phyloP scores from a whole-genome alignment of 1,284 basidiomycete genomes.

The Thelephora terrestris region DNA sequence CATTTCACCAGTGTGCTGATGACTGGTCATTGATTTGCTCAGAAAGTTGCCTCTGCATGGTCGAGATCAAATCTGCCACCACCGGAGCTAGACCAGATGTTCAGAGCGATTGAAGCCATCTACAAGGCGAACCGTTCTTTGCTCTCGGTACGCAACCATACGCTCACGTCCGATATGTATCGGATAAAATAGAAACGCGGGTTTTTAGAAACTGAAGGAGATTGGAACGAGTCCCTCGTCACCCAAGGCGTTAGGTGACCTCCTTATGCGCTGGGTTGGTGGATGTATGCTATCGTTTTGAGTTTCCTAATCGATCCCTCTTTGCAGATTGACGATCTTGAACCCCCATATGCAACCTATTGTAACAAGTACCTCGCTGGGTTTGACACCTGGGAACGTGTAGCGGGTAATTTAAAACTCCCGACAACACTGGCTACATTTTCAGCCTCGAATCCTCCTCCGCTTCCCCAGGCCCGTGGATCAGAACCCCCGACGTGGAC shows the following conservation, averaged over 20 bases:
- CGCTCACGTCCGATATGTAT: not conserved
- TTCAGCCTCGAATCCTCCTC: constrained; percentile 52
- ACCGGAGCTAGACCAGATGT: constrained; percentile 86
- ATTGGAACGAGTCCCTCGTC: constrained; percentile 89
- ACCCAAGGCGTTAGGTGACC: constrained; percentile 91
- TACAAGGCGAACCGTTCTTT: constrained; percentile 87
- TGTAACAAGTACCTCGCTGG: constrained; percentile 63
- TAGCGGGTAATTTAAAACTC: constrained; percentile 69
- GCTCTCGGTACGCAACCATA: constrained; percentile 44
- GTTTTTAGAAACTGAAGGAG: constrained; percentile 76
- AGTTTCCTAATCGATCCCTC: constrained; percentile 1
- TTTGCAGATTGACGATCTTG: constrained; percentile 78
- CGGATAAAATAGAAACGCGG: constrained; percentile 9
- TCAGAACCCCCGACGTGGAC: constrained; percentile 58
- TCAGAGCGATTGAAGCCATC: constrained; percentile 84
- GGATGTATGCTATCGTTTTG: constrained; percentile 7
- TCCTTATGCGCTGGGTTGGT: constrained; percentile 94
- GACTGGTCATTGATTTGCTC: constrained; percentile 10
- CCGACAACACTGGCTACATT: constrained; percentile 61
- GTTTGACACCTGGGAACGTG: constrained; percentile 78
- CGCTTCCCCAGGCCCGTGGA: constrained; percentile 32
- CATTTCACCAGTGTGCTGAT: constrained; percentile 5
- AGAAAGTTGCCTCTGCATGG: constrained; percentile 98
- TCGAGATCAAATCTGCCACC: constrained; percentile 92
- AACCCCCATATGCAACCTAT: constrained; percentile 80